Evolutionary conservation across 177 flowering plant species (phyloP).

Genomic region (Tripterygium wilfordii): DNA sequence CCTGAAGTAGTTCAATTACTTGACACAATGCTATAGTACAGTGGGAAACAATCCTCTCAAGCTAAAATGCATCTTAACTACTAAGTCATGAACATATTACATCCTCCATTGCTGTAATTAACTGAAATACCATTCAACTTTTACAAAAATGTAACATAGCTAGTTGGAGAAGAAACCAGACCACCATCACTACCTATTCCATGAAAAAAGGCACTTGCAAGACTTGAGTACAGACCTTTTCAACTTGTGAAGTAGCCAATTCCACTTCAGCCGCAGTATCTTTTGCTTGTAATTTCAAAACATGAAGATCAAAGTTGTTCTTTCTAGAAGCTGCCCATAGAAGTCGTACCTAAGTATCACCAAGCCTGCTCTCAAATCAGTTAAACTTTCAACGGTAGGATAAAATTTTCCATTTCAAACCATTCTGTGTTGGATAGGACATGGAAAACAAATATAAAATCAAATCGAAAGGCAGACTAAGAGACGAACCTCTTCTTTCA

Average conservation of each 20-base stretch:
- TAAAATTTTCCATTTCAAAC: neutral
- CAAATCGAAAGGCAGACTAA: neutral
- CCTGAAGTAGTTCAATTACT: too few species aligned
- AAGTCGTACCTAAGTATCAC: conserved; percentile 46
- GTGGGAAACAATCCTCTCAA: too few species aligned
- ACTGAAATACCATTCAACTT: too few species aligned
- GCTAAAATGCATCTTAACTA: too few species aligned
- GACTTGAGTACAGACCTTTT: conserved; percentile 34
- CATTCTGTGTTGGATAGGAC: neutral
- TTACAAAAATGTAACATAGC: too few species aligned
- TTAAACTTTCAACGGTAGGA: conserved; percentile 6
- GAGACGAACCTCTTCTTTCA: conserved; percentile 56
- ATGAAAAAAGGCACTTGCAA: neutral
- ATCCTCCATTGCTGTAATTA: too few species aligned
- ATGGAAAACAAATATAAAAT: neutral
- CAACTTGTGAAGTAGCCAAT: conserved; percentile 33
- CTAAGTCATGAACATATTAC: too few species aligned
- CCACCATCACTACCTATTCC: neutral
- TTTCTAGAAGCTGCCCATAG: conserved; percentile 66
- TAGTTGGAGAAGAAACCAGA: neutral
- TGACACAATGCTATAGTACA: too few species aligned
- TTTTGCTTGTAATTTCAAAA: conserved; percentile 40
- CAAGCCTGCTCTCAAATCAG: conserved; percentile 21
- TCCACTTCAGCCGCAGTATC: conserved; percentile 45
- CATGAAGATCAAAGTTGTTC: conserved; percentile 64